Evolutionary conservation across 2,329 filamentous ascomycete species (phyloP).

Genomic region (Sporothrix mexicana): DNA sequence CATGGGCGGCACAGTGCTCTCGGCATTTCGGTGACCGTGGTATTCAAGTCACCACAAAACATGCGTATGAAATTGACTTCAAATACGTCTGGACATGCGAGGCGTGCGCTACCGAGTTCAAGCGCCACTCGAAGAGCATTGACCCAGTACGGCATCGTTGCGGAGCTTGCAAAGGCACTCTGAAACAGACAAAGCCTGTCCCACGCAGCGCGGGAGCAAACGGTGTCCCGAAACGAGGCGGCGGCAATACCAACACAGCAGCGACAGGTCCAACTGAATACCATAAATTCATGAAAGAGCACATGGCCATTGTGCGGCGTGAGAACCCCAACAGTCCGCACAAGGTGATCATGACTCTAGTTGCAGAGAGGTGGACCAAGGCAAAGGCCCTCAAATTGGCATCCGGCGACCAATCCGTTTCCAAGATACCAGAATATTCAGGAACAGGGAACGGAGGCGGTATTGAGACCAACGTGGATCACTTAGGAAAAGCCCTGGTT

Average conservation of each 20-base stretch:
- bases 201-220: slow-evolving; percentile 56
- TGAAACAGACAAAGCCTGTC: slow-evolving; percentile 80
- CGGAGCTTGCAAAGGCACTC: slow-evolving; percentile 71
- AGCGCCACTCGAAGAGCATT: slow-evolving; percentile 85
- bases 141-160: slow-evolving; percentile 74
- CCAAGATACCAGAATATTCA: slow-evolving; percentile 34
- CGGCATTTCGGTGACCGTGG: slow-evolving; percentile 64
- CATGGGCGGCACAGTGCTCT: slow-evolving; percentile 49
- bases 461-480: slow-evolving; percentile 25
- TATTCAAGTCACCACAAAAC: slow-evolving; percentile 85
- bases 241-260: slow-evolving; percentile 23
- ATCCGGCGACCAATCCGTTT: slow-evolving; percentile 33
- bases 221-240: neutral
- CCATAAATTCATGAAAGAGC: slow-evolving; percentile 65
- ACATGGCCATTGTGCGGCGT: slow-evolving; percentile 66
- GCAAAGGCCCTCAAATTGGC: slow-evolving; percentile 40
- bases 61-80: slow-evolving; percentile 87
- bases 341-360: slow-evolving; percentile 71
- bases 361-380: slow-evolving; percentile 68
- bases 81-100: slow-evolving; percentile 87
- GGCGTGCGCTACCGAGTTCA: slow-evolving; percentile 72
- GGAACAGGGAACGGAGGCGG: neutral
- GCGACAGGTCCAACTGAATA: slow-evolving; percentile 48
- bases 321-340: slow-evolving; percentile 64
- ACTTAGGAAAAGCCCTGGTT: slow-evolving; percentile 35